A percentile compares a stretch with the other conserved stretches of the same genome.
Conservation (phyloP, 306 rosid species). For the Canavalia ensiformis region DNA sequence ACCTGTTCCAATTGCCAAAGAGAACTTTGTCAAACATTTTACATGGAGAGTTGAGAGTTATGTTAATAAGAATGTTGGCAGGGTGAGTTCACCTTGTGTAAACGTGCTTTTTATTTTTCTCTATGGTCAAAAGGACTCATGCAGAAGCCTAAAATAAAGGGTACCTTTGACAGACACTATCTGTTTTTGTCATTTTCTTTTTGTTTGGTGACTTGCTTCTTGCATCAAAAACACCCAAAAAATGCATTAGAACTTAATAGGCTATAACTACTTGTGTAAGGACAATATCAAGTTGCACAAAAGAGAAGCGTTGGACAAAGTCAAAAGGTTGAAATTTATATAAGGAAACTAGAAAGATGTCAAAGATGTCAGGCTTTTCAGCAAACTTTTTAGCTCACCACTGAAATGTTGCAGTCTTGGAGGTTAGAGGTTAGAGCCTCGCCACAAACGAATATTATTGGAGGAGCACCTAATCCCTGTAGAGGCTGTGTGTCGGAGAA, state of each 20-base stretch:
- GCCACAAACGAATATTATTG: constrained; percentile 27
- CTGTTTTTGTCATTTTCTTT: constrained; percentile 49
- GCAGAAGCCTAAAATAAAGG: constrained; percentile 47
- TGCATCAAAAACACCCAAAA: constrained; percentile 40
- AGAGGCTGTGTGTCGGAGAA: constrained; percentile 11
- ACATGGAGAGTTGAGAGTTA: constrained; percentile 15
- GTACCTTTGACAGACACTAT: constrained; percentile 40
- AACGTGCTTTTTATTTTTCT: constrained; percentile 12
- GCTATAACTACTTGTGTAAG: constrained; percentile 33
- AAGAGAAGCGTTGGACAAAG: constrained; percentile 38
- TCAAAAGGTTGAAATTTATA: constrained; percentile 50
- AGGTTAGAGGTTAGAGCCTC: not conserved
- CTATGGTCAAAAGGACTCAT: constrained; percentile 39
- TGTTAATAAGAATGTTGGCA: constrained; percentile 29
- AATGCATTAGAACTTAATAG: constrained; percentile 25
- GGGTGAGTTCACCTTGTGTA: constrained; percentile 37
- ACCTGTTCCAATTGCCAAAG: constrained; percentile 37
- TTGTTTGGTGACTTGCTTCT: constrained; percentile 53
- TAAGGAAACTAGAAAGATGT: constrained; percentile 36
- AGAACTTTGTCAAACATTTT: constrained; percentile 50
- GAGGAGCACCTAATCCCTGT: constrained; percentile 24
- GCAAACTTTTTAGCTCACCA: not conserved
- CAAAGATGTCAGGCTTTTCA: constrained; percentile 55
- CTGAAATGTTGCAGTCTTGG: not conserved
- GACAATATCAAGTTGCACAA: not conserved